Evolutionary conservation across 352 stramenopile species (phyloP).

Genomic region (Globisporangium nodosum): DNA sequence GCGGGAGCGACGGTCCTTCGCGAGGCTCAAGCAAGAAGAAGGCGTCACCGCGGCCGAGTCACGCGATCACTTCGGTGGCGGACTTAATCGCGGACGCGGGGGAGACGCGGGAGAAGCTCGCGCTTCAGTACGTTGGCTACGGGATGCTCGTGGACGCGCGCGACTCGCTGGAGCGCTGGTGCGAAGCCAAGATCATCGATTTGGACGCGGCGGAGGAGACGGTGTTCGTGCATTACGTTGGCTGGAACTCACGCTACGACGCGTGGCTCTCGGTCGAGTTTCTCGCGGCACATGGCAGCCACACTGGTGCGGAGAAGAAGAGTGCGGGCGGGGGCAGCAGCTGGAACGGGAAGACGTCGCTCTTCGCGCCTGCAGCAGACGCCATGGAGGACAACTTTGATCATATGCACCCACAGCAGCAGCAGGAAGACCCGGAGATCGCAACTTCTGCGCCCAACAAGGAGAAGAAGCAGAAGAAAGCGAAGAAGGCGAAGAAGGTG

Average conservation of each 20-base stretch:
- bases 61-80: too few relatives aligned
- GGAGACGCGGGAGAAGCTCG: constrained; percentile 6
- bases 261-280: constrained; percentile 44
- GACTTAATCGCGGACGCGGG: neutral
- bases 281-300: constrained; percentile 46
- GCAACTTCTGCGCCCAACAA: neutral
- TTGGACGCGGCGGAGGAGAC: constrained; percentile 26
- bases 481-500: neutral
- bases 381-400: too few relatives aligned
- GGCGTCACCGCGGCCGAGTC: constrained; percentile 10
- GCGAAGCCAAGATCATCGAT: constrained; percentile 54
- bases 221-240: constrained; percentile 69
- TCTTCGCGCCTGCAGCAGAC: constrained; percentile 19
- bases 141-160: constrained; percentile 57
- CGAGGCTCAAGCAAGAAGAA: constrained; percentile 7
- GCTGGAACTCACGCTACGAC: constrained; percentile 73
- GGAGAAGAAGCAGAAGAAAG: constrained; percentile 4
- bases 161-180: constrained; percentile 46
- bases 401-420: neutral
- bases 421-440: neutral
- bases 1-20: constrained; percentile 16
- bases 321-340: constrained; percentile 18
- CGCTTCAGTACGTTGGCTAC: constrained; percentile 20
- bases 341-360: constrained; percentile 46
- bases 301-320: constrained; percentile 29